These are phyloP conservation scores for Phytophthora palmivora DNA, from an alignment of 352 stramenopile species.

Conservation along the genomic window DNA sequence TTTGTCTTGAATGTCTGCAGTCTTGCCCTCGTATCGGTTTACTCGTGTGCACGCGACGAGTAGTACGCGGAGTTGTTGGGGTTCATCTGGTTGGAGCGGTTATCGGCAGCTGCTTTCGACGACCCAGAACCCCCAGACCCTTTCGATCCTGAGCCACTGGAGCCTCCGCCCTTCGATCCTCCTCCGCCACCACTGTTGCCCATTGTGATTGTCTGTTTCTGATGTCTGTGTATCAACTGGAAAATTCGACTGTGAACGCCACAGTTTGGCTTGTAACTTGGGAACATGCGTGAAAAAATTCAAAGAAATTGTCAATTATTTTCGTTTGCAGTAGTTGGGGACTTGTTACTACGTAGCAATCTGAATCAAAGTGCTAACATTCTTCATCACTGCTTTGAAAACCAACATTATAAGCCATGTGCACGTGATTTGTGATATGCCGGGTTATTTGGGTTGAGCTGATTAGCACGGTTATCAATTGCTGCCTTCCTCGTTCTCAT, in stretches of 20 bases:
- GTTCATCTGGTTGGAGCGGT: conserved; percentile 50
- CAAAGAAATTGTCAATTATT: not conserved
- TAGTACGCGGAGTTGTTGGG: conserved; percentile 48
- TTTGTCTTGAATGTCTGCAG: not conserved
- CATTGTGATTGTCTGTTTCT: conserved; percentile 13
- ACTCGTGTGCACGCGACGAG: conserved; percentile 29
- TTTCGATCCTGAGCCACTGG: not conserved
- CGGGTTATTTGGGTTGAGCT: too few species aligned
- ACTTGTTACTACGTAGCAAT: too few species aligned
- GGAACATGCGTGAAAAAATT: not conserved
- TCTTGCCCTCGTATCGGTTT: too few species aligned
- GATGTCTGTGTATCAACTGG: not conserved
- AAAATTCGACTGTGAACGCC: conserved; percentile 15
- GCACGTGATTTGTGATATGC: too few species aligned
- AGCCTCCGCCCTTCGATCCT: conserved; percentile 18
- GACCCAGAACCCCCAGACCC: not conserved
- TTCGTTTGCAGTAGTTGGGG: too few species aligned
- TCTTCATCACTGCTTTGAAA: too few species aligned
- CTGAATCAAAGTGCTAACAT: too few species aligned
- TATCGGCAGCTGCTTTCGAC: conserved; percentile 38
- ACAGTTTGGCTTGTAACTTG: not conserved
- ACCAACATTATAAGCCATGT: too few species aligned
- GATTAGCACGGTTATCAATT: too few species aligned
- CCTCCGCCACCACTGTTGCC: conserved; percentile 20
- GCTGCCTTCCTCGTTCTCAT: too few species aligned